A percentile compares a stretch with the other conserved stretches of the same genome.
Evolutionary conservation across 805 yeast genomes (phyloP).

Genomic region (Pichia sporocuriosa): DNA sequence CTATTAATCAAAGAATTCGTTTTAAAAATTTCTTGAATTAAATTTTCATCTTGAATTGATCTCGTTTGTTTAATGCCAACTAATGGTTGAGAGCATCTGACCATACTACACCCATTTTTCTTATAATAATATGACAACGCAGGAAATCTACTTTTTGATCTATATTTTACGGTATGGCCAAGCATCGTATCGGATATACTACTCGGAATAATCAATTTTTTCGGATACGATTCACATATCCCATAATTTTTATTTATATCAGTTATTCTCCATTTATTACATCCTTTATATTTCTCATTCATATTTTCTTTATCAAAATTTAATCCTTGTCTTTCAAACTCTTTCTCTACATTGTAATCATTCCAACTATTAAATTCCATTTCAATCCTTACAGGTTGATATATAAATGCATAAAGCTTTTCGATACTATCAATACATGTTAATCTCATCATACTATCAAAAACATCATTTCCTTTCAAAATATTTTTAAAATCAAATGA

Average conservation of each 20-base stretch:
- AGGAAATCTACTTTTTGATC: constrained; percentile 85
- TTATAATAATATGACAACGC: constrained; percentile 69
- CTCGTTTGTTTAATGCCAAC: constrained; percentile 85
- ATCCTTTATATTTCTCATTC: background rate
- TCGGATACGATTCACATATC: constrained; percentile 74
- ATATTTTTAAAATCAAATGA: constrained; percentile 67
- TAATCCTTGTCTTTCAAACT: constrained; percentile 64
- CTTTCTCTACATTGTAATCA: constrained; percentile 53
- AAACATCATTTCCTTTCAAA: constrained; percentile 59
- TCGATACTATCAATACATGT: constrained; percentile 48
- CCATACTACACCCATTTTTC: constrained; percentile 66
- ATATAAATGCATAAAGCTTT: constrained; percentile 74
- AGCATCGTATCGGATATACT: constrained; percentile 75
- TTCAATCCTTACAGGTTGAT: constrained; percentile 71
- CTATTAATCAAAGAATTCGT: constrained; percentile 38
- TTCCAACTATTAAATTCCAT: constrained; percentile 62
- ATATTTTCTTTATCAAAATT: constrained; percentile 26
- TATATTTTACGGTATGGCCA: constrained; percentile 73
- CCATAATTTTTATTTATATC: constrained; percentile 55
- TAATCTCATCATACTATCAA: constrained; percentile 59
- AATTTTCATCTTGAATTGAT: constrained; percentile 84
- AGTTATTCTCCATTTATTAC: constrained; percentile 60
- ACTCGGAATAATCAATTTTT: constrained; percentile 60
- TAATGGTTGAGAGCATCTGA: constrained; percentile 88
- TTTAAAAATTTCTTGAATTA: constrained; percentile 66